Percentiles rank a stretch among this genome's conserved stretches.
Evolutionary conservation across 306 rosid species (phyloP).

Genomic region (Cicer judaicum): DNA sequence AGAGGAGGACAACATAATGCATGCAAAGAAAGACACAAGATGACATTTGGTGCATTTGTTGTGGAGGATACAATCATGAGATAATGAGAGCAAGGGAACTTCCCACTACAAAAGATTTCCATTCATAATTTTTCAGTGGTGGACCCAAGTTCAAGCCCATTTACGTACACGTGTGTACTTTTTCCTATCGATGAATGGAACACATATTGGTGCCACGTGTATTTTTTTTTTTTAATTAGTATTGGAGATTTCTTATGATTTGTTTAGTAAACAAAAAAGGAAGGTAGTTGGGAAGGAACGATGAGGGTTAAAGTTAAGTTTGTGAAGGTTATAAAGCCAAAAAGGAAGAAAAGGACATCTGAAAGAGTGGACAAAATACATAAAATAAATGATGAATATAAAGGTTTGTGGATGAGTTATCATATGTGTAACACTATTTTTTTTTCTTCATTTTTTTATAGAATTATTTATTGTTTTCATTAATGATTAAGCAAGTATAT

Average conservation of each 20-base stretch:
- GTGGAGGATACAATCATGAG: slow-evolving; percentile 51
- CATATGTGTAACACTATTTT: no score
- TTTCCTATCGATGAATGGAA: background rate
- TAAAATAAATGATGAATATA: no score
- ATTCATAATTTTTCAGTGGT: slow-evolving; percentile 18
- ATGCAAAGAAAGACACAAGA: slow-evolving; percentile 47
- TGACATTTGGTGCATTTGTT: slow-evolving; percentile 45
- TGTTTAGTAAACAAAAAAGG: slow-evolving; percentile 27
- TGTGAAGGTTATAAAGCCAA: slow-evolving; percentile 25
- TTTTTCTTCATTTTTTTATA: no score
- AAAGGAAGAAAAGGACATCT: slow-evolving; percentile 31
- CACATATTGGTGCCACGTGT: slow-evolving; percentile 34
- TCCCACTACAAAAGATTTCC: slow-evolving; percentile 36
- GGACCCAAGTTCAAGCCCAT: slow-evolving; percentile 31
- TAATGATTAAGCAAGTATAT: no score
- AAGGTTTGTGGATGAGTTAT: no score
- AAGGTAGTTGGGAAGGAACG: slow-evolving; percentile 41
- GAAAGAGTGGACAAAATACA: background rate
- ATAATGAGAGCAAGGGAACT: slow-evolving; percentile 44
- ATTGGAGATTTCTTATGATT: slow-evolving; percentile 44
- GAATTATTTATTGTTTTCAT: no score
- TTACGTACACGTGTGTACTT: slow-evolving; percentile 41
- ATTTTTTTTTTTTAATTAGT: slow-evolving; percentile 30
- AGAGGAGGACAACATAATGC: slow-evolving; percentile 60
- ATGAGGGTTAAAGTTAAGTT: slow-evolving; percentile 39